Percentiles rank a stretch among this genome's conserved stretches.
Evolutionary conservation across 2,329 filamentous ascomycete species (phyloP).

Genomic region (Nigrograna mackinnonii): DNA sequence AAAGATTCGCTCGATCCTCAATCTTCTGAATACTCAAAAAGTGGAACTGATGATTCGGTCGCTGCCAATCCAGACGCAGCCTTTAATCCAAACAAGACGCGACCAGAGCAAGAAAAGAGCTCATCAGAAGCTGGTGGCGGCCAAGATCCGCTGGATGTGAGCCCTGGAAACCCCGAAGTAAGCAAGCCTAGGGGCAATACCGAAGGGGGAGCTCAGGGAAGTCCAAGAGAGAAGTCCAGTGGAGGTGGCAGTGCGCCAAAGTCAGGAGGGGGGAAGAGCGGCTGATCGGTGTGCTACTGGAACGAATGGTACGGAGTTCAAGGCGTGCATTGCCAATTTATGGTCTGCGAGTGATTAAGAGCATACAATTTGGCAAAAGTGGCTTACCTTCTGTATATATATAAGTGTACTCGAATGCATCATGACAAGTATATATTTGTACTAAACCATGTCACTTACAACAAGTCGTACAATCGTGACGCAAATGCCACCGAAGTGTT

Average conservation of each 20-base stretch:
- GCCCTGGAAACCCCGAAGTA: conserved; percentile 63
- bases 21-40: conserved; percentile 69
- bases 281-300: too few species aligned
- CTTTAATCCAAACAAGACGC: conserved; percentile 70
- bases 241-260: conserved; percentile 42
- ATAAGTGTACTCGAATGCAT: too few species aligned
- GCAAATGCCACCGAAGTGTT: too few species aligned
- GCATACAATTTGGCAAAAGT: too few species aligned
- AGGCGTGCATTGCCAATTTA: too few species aligned
- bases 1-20: conserved; percentile 66
- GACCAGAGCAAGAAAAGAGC: conserved; percentile 63
- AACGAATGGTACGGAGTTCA: too few species aligned
- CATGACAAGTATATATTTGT: too few species aligned
- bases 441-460: too few species aligned
- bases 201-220: conserved; percentile 44
- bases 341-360: too few species aligned
- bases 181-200: conserved; percentile 52
- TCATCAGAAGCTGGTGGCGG: conserved; percentile 39
- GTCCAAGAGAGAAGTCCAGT: conserved; percentile 32
- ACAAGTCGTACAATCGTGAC: too few species aligned
- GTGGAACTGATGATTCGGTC: conserved; percentile 64
- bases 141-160: conserved; percentile 56
- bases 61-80: conserved; percentile 62
- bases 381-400: too few species aligned
- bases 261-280: conserved; percentile 32